A percentile compares a stretch with the other conserved stretches of the same genome.
These are phyloP conservation scores for Citrullus mucosospermus DNA, from an alignment of 306 rosid genomes.

Conservation along the genomic window DNA sequence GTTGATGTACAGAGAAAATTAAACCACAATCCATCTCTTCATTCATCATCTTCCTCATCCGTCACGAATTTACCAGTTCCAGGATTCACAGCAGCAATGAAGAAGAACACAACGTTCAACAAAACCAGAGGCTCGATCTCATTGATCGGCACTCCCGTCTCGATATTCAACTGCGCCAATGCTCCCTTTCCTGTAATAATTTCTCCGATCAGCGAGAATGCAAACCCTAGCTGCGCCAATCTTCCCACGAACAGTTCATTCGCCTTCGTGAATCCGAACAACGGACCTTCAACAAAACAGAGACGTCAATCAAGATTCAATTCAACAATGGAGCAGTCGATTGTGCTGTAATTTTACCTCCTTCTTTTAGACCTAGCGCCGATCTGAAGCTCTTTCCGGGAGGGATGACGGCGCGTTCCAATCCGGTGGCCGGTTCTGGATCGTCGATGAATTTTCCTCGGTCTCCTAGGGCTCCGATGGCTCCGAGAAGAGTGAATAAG, in stretches of 20 bases:
- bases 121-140: conserved; percentile 85
- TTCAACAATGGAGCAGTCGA: background rate
- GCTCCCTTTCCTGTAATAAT: conserved; percentile 96
- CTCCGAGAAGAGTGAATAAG: conserved; percentile 89
- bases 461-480: conserved; percentile 95
- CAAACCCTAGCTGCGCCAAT: conserved; percentile 94
- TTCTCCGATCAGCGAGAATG: conserved; percentile 85
- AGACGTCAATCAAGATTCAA: background rate
- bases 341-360: conserved; percentile 27
- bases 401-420: conserved; percentile 51
- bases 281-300: conserved; percentile 41
- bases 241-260: conserved; percentile 95
- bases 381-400: conserved; percentile 57
- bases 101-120: conserved; percentile 82
- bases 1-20: background rate
- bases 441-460: conserved; percentile 87
- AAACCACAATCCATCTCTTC: background rate
- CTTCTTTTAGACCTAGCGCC: conserved; percentile 77
- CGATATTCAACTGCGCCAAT: conserved; percentile 83
- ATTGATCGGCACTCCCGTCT: conserved; percentile 84
- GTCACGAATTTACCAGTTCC: conserved; percentile 84
- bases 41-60: conserved; percentile 50
- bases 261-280: conserved; percentile 88
- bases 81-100: conserved; percentile 91
- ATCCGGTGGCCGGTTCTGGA: conserved; percentile 28